These are phyloP conservation scores for Sclerotinia subarctica DNA, from an alignment of 2,329 filamentous ascomycete genomes.

Conservation along the genomic window DNA sequence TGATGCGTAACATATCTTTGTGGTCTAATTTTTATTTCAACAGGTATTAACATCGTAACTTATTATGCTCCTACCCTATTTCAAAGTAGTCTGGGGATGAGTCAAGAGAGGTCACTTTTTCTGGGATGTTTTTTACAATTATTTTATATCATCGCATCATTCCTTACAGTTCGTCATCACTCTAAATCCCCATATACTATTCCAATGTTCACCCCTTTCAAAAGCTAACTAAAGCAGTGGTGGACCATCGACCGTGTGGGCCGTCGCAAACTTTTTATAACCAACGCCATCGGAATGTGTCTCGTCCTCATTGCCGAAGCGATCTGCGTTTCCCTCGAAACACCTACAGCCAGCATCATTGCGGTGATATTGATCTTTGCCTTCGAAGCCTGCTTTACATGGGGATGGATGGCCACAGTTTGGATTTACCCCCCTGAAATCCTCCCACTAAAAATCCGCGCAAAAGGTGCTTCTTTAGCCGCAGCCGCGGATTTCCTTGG, in stretches of 20 bases:
- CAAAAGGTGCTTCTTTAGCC: neutral
- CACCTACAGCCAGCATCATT: neutral
- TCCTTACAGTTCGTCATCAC: neutral
- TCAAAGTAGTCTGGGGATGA: neutral
- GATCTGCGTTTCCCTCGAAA: neutral
- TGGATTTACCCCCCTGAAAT: neutral
- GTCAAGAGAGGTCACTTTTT: neutral
- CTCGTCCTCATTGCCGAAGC: neutral
- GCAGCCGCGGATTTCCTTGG: neutral
- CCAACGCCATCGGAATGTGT: neutral
- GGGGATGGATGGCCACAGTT: neutral
- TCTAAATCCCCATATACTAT: no score
- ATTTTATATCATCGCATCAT: neutral
- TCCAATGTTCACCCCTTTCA: constrained; percentile 28
- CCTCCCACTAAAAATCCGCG: neutral
- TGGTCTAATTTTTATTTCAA: no score
- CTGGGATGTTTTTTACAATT: neutral
- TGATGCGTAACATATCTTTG: no score
- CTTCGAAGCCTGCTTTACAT: neutral
- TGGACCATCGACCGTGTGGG: constrained; percentile 19
- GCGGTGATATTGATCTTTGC: neutral
- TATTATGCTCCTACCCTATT: neutral
- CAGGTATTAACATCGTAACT: neutral
- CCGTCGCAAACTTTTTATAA: neutral
- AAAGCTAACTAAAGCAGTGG: constrained; percentile 39